A percentile compares a stretch with the other conserved stretches of the same genome.
These are phyloP conservation scores for Turritis glabra DNA, from an alignment of 345 rosid species.

Conservation along the genomic window DNA sequence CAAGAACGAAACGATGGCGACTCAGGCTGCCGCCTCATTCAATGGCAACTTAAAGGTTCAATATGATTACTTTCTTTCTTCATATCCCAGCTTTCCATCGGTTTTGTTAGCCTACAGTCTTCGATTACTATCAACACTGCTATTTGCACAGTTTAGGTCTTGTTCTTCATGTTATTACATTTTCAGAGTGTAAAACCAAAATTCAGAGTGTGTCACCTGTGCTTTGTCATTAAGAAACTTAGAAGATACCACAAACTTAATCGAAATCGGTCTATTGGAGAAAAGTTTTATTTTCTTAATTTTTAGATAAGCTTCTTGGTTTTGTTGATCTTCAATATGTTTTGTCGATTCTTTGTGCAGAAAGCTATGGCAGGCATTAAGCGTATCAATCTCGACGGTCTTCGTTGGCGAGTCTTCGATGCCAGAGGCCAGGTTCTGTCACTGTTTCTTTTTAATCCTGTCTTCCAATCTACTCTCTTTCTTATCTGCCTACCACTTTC, in stretches of 20 bases:
- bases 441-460: slow-evolving; percentile 3
- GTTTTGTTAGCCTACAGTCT: neutral
- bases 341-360: slow-evolving; percentile 45
- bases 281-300: too few relatives aligned
- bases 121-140: neutral
- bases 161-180: too few relatives aligned
- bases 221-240: neutral
- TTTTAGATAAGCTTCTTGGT: too few relatives aligned
- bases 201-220: neutral
- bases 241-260: neutral
- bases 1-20: slow-evolving; percentile 35
- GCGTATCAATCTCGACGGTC: slow-evolving; percentile 90
- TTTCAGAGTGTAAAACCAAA: too few relatives aligned
- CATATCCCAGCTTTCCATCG: neutral
- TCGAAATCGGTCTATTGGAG: too few relatives aligned
- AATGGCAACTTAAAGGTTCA: slow-evolving; percentile 37
- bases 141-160: neutral
- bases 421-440: slow-evolving; percentile 89
- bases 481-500: neutral
- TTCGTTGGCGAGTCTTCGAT: slow-evolving; percentile 96
- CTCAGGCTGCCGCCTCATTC: slow-evolving; percentile 36
- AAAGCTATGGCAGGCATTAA: slow-evolving; percentile 91
- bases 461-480: neutral
- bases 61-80: neutral
- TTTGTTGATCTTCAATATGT: neutral